A percentile compares a stretch with the other conserved stretches of the same genome.
Evolutionary conservation across 805 yeast genomes (phyloP).

Genomic region (Dipodascus geniculatus): DNA sequence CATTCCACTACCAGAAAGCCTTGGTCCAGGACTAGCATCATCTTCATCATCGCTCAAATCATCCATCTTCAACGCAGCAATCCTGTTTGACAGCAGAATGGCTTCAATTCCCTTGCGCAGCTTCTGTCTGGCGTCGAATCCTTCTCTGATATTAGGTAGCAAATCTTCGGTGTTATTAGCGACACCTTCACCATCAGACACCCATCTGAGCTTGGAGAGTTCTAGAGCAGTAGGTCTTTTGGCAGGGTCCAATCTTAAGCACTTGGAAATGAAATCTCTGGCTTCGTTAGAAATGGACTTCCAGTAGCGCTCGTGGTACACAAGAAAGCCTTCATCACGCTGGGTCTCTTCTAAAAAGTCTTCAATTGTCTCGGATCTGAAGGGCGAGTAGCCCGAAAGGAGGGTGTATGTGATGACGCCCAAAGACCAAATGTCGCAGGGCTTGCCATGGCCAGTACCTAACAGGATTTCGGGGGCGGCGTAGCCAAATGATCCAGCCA

Average conservation of each 20-base stretch:
- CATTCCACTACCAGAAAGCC: background rate
- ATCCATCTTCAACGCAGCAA: slow-evolving; percentile 52
- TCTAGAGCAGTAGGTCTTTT: slow-evolving; percentile 58
- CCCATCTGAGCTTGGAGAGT: slow-evolving; percentile 67
- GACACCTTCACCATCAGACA: slow-evolving; percentile 29
- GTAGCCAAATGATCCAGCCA: slow-evolving; percentile 91
- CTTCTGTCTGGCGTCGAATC: slow-evolving; percentile 73
- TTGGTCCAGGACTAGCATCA: slow-evolving; percentile 18
- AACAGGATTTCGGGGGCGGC: slow-evolving; percentile 92
- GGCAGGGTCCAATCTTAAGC: slow-evolving; percentile 56
- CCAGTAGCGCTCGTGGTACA: slow-evolving; percentile 86
- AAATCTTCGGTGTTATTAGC: slow-evolving; percentile 47
- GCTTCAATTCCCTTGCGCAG: slow-evolving; percentile 79
- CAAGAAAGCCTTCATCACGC: slow-evolving; percentile 56
- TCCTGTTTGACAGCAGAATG: slow-evolving; percentile 69
- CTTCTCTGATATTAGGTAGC: slow-evolving; percentile 68
- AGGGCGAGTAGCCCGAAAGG: slow-evolving; percentile 87
- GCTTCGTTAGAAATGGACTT: slow-evolving; percentile 68
- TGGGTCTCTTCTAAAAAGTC: slow-evolving; percentile 75
- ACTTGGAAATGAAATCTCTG: slow-evolving; percentile 58
- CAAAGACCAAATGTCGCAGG: slow-evolving; percentile 92
- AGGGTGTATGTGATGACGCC: slow-evolving; percentile 90
- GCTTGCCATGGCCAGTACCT: slow-evolving; percentile 81
- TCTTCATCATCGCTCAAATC: slow-evolving; percentile 39
- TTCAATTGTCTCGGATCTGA: slow-evolving; percentile 68